Evolutionary conservation across 2,329 filamentous ascomycete species (phyloP).

Genomic region (Emergomyces orientalis): DNA sequence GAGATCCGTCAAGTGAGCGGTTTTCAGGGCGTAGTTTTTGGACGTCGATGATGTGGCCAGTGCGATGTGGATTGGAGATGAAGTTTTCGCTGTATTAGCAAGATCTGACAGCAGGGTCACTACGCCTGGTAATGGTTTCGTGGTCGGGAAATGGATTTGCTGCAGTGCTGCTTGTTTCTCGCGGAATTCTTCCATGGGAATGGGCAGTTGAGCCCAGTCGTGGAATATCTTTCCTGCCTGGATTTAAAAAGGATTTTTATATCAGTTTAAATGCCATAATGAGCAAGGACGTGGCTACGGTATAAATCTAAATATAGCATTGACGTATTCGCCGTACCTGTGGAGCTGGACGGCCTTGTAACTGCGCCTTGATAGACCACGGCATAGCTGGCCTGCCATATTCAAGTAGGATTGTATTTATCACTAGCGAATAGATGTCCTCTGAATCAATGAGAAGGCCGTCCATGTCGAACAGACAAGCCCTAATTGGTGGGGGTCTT

Average conservation of each 20-base stretch:
- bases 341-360: slow-evolving; percentile 58
- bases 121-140: slow-evolving; percentile 73
- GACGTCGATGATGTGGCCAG: slow-evolving; percentile 72
- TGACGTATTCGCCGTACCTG: slow-evolving; percentile 31
- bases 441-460: slow-evolving; percentile 90
- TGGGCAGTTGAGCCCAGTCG: slow-evolving; percentile 78
- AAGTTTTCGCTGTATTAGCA: slow-evolving; percentile 26
- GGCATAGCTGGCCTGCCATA: slow-evolving; percentile 68
- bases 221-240: slow-evolving; percentile 56
- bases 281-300: not conserved
- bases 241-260: not conserved
- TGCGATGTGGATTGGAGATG: slow-evolving; percentile 60
- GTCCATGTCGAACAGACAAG: slow-evolving; percentile 98
- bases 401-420: slow-evolving; percentile 70
- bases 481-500: slow-evolving; percentile 70
- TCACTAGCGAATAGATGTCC: slow-evolving; percentile 74
- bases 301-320: not conserved
- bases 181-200: slow-evolving; percentile 59
- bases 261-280: not conserved
- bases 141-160: slow-evolving; percentile 58
- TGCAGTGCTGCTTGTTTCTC: slow-evolving; percentile 55
- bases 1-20: slow-evolving; percentile 43
- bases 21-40: slow-evolving; percentile 70
- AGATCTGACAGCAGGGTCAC: slow-evolving; percentile 50
- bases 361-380: slow-evolving; percentile 86